Percentiles rank a stretch among this genome's conserved stretches.
phyloP scores from a whole-genome alignment of 768 basidiomycete species.

The Boletus eberwhitei region DNA sequence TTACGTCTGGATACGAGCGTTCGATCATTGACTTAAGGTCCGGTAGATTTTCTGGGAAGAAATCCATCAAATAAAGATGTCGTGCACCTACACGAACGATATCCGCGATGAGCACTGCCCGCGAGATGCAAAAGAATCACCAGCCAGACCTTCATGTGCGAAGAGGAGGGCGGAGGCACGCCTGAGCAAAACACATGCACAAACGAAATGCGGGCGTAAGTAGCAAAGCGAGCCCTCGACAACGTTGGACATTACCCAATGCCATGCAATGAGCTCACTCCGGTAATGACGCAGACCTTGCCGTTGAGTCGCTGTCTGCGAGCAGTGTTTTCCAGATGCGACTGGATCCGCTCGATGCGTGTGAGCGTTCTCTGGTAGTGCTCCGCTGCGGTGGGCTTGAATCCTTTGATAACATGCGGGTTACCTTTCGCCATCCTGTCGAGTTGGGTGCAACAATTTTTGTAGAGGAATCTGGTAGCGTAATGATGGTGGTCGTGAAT shows the following conservation, averaged over 20 bases:
- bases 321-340: constrained; percentile 56
- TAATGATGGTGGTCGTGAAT: neutral
- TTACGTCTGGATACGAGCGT: constrained; percentile 69
- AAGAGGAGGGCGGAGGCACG: constrained; percentile 70
- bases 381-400: constrained; percentile 38
- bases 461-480: neutral
- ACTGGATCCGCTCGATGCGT: constrained; percentile 64
- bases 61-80: constrained; percentile 77
- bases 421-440: constrained; percentile 17
- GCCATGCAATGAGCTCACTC: constrained; percentile 81
- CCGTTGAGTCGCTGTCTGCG: constrained; percentile 57
- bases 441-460: neutral
- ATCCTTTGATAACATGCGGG: constrained; percentile 4
- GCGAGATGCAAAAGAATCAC: neutral
- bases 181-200: constrained; percentile 34
- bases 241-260: constrained; percentile 61
- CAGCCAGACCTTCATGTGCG: constrained; percentile 68
- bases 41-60: constrained; percentile 61
- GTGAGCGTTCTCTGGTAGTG: constrained; percentile 58
- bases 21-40: constrained; percentile 68
- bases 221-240: neutral
- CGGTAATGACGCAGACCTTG: constrained; percentile 87
- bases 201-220: constrained; percentile 12
- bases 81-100: constrained; percentile 52
- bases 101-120: constrained; percentile 1